These are phyloP conservation scores for Colletotrichum sidae DNA, from an alignment of 2,329 filamentous ascomycete genomes.

Conservation along the genomic window DNA sequence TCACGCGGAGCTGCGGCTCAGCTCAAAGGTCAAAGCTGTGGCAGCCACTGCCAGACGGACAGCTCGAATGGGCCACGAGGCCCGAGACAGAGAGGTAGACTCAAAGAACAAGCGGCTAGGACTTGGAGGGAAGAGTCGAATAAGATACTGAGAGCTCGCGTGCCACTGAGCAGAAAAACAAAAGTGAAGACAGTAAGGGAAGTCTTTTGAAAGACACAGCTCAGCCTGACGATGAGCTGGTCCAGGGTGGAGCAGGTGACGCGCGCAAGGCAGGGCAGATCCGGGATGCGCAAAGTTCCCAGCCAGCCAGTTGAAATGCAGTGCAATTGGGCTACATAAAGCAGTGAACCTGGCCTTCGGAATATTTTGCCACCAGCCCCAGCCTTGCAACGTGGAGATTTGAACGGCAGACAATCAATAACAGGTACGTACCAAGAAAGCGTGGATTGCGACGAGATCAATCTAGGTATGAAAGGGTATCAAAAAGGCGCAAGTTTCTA, in stretches of 20 bases:
- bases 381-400: constrained; percentile 29
- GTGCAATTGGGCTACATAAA: constrained; percentile 12
- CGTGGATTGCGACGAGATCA: constrained; percentile 14
- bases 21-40: constrained; percentile 34
- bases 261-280: constrained; percentile 11
- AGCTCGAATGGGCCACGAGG: constrained; percentile 30
- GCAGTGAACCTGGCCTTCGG: constrained; percentile 17
- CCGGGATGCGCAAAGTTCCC: background rate
- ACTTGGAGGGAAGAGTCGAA: too few species aligned
- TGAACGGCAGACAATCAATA: constrained; percentile 15
- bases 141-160: too few species aligned
- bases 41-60: constrained; percentile 16
- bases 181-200: too few species aligned
- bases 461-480: constrained; percentile 26
- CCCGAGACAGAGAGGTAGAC: constrained; percentile 21
- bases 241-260: constrained; percentile 8
- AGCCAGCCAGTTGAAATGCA: constrained; percentile 9
- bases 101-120: background rate
- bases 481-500: constrained; percentile 20
- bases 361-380: constrained; percentile 25
- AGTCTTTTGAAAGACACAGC: background rate
- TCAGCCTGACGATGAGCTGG: constrained; percentile 6
- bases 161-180: too few species aligned
- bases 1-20: constrained; percentile 33
- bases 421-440: constrained; percentile 32